These are phyloP conservation scores for Kregervanrija fluxuum DNA, from an alignment of 805 yeast genomes.

Conservation along the genomic window DNA sequence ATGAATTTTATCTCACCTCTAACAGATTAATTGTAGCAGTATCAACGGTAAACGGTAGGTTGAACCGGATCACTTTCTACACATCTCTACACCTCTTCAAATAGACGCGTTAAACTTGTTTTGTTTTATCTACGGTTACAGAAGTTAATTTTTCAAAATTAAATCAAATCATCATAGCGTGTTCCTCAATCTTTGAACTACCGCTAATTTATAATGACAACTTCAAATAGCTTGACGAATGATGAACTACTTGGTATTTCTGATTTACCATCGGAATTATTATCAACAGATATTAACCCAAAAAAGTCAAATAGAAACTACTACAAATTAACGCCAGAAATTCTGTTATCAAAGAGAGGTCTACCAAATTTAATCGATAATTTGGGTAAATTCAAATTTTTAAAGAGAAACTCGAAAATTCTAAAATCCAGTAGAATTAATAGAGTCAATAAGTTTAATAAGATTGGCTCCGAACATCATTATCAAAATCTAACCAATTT, in stretches of 20 bases:
- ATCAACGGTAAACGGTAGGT: too few species aligned
- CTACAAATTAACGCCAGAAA: constrained; percentile 46
- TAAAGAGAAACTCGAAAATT: constrained; percentile 7
- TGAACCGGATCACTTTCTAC: too few species aligned
- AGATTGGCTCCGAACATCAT: constrained; percentile 34
- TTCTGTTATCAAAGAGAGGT: constrained; percentile 48
- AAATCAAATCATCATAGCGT: too few species aligned
- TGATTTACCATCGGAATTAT: constrained; percentile 6
- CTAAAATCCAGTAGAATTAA: constrained; percentile 5
- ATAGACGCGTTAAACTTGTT: too few species aligned
- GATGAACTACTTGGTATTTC: constrained; percentile 24
- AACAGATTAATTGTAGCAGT: too few species aligned
- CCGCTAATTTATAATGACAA: too few species aligned
- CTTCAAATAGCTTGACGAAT: constrained; percentile 17
- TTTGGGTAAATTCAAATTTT: constrained; percentile 29
- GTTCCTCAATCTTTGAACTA: too few species aligned
- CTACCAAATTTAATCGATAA: constrained; percentile 41
- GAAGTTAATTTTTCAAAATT: too few species aligned
- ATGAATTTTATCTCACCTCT: too few species aligned
- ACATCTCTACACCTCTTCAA: too few species aligned
- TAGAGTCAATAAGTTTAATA: constrained; percentile 6
- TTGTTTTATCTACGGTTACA: too few species aligned
- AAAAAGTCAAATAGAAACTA: constrained; percentile 20
- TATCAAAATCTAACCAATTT: constrained; percentile 42
- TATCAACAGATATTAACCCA: constrained; percentile 1